Evolutionary conservation across 805 yeast species (phyloP), one percentile per base, ranked within the genome.

Genomic region (Zygosaccharomyces lentus): DNA sequence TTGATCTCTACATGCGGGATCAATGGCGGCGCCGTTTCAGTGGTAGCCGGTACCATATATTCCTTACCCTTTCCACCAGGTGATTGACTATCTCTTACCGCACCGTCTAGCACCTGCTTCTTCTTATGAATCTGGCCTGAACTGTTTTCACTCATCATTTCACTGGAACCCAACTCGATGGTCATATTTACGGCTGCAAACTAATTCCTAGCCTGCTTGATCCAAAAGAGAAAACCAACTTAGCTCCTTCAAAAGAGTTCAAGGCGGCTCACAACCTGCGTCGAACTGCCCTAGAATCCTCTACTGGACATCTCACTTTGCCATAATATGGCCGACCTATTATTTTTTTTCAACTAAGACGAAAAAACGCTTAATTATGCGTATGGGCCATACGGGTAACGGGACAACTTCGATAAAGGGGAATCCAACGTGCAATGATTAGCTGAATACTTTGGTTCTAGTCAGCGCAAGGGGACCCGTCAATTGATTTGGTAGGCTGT

Each of bases 1-100:
- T 66, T 66, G 34, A 62, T 60, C 37, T 65, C 64, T 6, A 66
- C 69, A 54, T 65, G 68, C 9, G 66, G 67, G 13, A 66, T 42
- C 4, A 55, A 49, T 3, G 67, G 65, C 3, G 58, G 55, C 25
- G 21, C 15, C 16, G 7, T 9, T 4, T 38, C 29, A 8, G 9
- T 30, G 15, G 34, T 21, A 35, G 37, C 26, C 27, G 41, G 31
- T 32, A 32, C 44, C 37, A 43, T 13, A 23, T 32, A 15, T n/a
- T 38, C 40, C 3, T 27, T n/a, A 32, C 31, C 31, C 29, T 32
- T 34, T 13, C 15, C 10, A 19, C 25, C 31, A 9, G 32, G 15
- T 9, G 30, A 25, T 23, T 38, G 37, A 19, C n/a, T 21, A 16
- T 15, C 32, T 10, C 32, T 36, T 23, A 34, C 31, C 27, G 40